Base-by-base conservation (phyloP, 441 rosid species). In the Omphalea diandra region DNA sequence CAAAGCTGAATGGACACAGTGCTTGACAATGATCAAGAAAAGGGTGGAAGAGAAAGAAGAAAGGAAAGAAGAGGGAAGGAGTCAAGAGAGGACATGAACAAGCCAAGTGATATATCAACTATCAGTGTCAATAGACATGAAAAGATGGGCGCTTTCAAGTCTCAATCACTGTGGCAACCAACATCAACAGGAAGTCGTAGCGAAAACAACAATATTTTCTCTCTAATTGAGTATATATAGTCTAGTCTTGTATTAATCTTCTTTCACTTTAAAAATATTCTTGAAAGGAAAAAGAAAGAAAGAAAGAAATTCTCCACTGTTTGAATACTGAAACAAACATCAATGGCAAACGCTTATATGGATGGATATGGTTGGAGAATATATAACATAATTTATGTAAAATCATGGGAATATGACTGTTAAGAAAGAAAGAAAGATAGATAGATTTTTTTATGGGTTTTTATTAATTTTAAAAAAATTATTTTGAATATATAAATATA, bases 61-160 rank as follows among this genome's bases (percentile, higher is more conserved):
- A 33, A 29, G 60, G 62, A 47, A 63, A 52, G 70, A 29, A 67
- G n/a, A 57, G 55, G 40, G 26, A 52, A 49, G 52, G 81, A 77
- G 82, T 73, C 72, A 74, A 88, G 71, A 77, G 72, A 74, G 79
- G 79, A 80, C 84, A 84, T 67, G 84, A 82, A 77, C 79, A 83
- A 83, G 80, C 77, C 81, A 82, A 81, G 72, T 76, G 84, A 83
- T 73, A 65, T 76, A 85, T 84, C 87, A 85, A 83, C 81, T 71
- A 85, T 83, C 86, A 81, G 74, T 81, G 88, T 88, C 91, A 83
- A 72, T 77, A 59, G 90, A 87, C 94, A 85, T 83, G 94, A 89
- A 89, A 87, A 82, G 92, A 89, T 89, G 88, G 91, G 91, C 72
- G 91, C 91, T 88, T 84, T 88, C 91, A 81, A 81, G 86, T 85